Conservation (phyloP, 768 basidiomycete genomes). For the Leccinum aurantiacum region DNA sequence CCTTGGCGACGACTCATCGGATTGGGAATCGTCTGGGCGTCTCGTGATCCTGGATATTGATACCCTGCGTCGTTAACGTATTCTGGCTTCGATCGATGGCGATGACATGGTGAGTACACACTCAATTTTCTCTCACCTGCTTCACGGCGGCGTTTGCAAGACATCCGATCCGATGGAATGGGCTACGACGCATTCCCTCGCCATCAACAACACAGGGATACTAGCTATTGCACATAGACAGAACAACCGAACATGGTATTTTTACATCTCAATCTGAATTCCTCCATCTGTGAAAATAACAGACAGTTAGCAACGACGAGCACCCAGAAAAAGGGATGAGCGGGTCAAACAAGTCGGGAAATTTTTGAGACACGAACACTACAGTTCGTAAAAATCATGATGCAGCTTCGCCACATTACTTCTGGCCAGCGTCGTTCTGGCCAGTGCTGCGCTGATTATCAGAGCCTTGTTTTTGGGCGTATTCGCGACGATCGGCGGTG, state of each 20-base stretch:
- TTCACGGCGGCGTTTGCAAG: background rate
- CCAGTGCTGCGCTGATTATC: background rate
- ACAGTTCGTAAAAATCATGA: background rate
- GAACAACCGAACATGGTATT: background rate
- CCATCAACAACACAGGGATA: background rate
- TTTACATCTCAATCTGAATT: background rate
- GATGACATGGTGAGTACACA: background rate
- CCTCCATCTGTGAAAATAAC: background rate
- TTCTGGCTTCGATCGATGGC: background rate
- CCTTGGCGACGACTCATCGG: slow-evolving; percentile 2
- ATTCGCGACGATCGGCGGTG: slow-evolving; percentile 5
- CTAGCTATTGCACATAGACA: background rate
- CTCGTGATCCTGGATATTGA: slow-evolving; percentile 5
- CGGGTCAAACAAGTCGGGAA: too few species aligned
- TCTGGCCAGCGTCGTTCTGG: background rate
- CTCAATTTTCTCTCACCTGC: background rate
- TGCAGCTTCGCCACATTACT: background rate
- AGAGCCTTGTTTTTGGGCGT: slow-evolving; percentile 1
- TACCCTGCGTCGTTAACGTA: slow-evolving; percentile 7
- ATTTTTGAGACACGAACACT: background rate
- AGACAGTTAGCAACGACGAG: background rate
- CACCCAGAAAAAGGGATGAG: background rate
- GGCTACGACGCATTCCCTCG: slow-evolving; percentile 1
- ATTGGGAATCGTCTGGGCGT: slow-evolving; percentile 1
- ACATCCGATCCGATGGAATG: background rate